Conservation (phyloP, 768 basidiomycete species). For the Cystobasidiopsis lactophilus region DNA sequence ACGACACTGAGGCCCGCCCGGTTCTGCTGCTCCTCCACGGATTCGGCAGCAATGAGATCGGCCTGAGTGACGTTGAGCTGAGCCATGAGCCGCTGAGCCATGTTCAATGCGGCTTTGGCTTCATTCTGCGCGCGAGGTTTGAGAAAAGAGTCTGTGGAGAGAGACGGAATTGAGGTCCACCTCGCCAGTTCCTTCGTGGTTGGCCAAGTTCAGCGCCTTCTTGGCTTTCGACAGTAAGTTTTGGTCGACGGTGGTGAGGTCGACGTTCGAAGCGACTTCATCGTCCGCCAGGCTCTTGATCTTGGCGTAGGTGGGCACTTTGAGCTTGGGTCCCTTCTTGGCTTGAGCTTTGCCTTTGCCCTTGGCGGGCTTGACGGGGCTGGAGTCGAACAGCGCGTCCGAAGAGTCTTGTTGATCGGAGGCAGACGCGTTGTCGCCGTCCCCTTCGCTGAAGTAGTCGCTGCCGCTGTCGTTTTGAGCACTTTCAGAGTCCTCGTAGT, state of each 20-base stretch:
- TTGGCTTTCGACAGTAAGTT: not conserved
- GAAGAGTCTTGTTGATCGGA: too few relatives aligned
- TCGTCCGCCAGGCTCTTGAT: too few relatives aligned
- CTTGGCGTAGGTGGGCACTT: too few relatives aligned
- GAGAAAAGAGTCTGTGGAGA: not conserved
- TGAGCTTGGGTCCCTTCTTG: too few relatives aligned
- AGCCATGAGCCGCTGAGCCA: not conserved
- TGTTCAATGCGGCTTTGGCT: not conserved
- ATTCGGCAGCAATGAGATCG: slow-evolving; percentile 20
- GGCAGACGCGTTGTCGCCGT: too few relatives aligned
- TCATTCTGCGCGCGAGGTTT: not conserved
- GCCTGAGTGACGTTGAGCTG: slow-evolving; percentile 18
- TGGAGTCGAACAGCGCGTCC: too few relatives aligned
- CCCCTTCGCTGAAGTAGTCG: too few relatives aligned
- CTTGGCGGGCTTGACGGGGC: too few relatives aligned
- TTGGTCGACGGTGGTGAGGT: not conserved
- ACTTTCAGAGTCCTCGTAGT: too few relatives aligned
- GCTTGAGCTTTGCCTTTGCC: too few relatives aligned
- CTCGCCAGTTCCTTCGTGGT: not conserved
- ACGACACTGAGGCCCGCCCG: slow-evolving; percentile 1
- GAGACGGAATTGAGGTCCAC: not conserved
- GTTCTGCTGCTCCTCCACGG: slow-evolving; percentile 20
- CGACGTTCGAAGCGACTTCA: not conserved
- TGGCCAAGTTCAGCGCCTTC: not conserved
- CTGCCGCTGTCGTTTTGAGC: too few relatives aligned